Conservation (phyloP, 2,329 filamentous ascomycete species). For the Onygenales sp. region DNA sequence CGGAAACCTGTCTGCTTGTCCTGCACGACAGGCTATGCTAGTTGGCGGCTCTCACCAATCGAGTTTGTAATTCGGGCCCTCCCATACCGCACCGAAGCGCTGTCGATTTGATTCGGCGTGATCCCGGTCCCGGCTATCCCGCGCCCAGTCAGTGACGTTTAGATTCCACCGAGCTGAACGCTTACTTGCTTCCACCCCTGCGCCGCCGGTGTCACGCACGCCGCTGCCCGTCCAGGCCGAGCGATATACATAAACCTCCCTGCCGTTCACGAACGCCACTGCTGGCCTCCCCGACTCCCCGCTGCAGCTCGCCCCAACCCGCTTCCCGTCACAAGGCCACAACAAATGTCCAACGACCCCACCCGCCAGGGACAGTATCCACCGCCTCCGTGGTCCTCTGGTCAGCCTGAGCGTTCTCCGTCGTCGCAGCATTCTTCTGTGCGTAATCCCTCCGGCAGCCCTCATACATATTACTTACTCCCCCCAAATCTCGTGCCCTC, state of each 20-base stretch:
- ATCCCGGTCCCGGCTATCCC: slow-evolving; percentile 1
- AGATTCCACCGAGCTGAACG: not conserved
- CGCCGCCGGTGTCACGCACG: not conserved
- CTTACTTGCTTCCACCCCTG: not conserved
- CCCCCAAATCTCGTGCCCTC: slow-evolving; percentile 2
- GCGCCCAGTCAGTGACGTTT: not conserved
- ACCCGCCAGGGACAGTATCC: slow-evolving; percentile 38
- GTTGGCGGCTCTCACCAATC: not conserved
- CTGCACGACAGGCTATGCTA: slow-evolving; percentile 3
- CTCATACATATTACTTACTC: slow-evolving; percentile 1
- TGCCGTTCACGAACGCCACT: slow-evolving; percentile 1
- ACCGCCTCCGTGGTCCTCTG: slow-evolving; percentile 31
- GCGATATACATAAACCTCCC: slow-evolving; percentile 1
- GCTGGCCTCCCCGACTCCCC: slow-evolving; percentile 12
- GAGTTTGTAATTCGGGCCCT: not conserved
- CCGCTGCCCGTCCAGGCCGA: not conserved
- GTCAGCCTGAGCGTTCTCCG: slow-evolving; percentile 30
- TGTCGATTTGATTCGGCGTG: slow-evolving; percentile 1
- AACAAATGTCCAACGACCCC: slow-evolving; percentile 36
- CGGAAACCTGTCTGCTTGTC: not conserved
- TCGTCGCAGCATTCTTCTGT: slow-evolving; percentile 24
- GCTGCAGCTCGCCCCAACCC: not conserved
- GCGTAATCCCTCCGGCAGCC: slow-evolving; percentile 9
- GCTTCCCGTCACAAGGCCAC: slow-evolving; percentile 2
- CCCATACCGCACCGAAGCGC: not conserved